A percentile compares a stretch with the other conserved stretches of the same genome.
phyloP scores from a whole-genome alignment of 805 yeast genomes.

The Wickerhamiella allomyrinae region DNA sequence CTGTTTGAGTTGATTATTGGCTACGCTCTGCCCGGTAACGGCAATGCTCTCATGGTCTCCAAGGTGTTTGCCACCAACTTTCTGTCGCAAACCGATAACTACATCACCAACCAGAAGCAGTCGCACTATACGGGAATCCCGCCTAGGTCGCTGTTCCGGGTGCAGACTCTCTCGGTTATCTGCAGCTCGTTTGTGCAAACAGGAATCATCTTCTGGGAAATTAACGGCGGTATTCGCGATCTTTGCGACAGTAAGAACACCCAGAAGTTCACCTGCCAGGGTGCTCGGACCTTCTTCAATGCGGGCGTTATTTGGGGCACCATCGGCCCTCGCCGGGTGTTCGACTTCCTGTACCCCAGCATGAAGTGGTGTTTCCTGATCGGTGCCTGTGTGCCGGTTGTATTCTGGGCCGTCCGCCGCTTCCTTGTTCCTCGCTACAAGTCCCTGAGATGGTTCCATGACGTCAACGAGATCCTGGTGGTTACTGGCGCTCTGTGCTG shows the following conservation, averaged over 20 bases:
- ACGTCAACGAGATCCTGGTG: slow-evolving; percentile 32
- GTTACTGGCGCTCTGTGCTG: slow-evolving; percentile 31
- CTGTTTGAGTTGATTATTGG: slow-evolving; percentile 37
- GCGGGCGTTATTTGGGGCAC: slow-evolving; percentile 44
- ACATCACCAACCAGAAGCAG: slow-evolving; percentile 38
- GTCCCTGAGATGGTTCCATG: slow-evolving; percentile 18
- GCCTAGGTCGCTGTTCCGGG: slow-evolving; percentile 44
- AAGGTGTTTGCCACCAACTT: slow-evolving; percentile 42
- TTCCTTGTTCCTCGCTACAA: background rate
- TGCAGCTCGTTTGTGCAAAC: slow-evolving; percentile 19
- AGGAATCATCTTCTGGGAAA: slow-evolving; percentile 26
- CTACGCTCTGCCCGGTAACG: slow-evolving; percentile 42
- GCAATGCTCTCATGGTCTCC: slow-evolving; percentile 37
- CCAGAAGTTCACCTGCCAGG: slow-evolving; percentile 32
- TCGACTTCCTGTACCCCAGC: slow-evolving; percentile 41
- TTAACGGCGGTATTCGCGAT: slow-evolving; percentile 24
- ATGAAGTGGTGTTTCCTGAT: slow-evolving; percentile 49
- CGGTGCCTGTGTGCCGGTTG: slow-evolving; percentile 28
- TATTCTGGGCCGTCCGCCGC: slow-evolving; percentile 11
- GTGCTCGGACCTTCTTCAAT: slow-evolving; percentile 29
- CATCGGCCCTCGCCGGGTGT: slow-evolving; percentile 41
- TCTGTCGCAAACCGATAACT: slow-evolving; percentile 49
- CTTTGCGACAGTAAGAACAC: slow-evolving; percentile 27
- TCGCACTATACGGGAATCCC: slow-evolving; percentile 47
- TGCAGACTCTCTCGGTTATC: slow-evolving; percentile 25